These are phyloP conservation scores for Penicillium sp. DNA, from an alignment of 2,329 filamentous ascomycete species.

Conservation along the genomic window DNA sequence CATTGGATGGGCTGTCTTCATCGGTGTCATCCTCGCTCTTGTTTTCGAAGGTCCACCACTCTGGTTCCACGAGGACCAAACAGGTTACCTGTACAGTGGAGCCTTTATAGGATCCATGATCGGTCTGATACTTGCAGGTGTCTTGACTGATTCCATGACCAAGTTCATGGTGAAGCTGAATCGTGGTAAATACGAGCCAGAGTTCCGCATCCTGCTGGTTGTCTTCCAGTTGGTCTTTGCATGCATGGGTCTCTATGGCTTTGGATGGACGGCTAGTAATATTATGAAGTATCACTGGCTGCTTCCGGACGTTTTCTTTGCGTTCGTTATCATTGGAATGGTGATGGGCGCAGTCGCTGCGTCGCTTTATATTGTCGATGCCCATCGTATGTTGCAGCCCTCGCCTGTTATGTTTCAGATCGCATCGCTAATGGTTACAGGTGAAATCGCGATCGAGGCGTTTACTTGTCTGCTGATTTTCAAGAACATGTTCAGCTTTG, in stretches of 20 bases:
- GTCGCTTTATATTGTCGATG: slow-evolving; percentile 89
- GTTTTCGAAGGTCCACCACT: slow-evolving; percentile 82
- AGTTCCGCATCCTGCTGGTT: slow-evolving; percentile 84
- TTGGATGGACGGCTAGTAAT: slow-evolving; percentile 74
- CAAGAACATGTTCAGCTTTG: slow-evolving; percentile 93
- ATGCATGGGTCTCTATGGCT: slow-evolving; percentile 80
- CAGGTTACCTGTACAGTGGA: slow-evolving; percentile 85
- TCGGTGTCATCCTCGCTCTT: slow-evolving; percentile 80
- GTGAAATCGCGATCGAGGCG: slow-evolving; percentile 80
- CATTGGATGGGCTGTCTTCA: slow-evolving; percentile 95
- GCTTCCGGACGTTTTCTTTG: slow-evolving; percentile 81
- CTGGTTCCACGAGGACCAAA: slow-evolving; percentile 79
- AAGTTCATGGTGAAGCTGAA: slow-evolving; percentile 75
- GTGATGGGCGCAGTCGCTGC: slow-evolving; percentile 87
- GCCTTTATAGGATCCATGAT: slow-evolving; percentile 82
- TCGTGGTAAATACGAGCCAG: slow-evolving; percentile 84
- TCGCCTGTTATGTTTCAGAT: neutral
- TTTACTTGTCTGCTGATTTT: slow-evolving; percentile 91
- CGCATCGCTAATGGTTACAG: slow-evolving; percentile 48
- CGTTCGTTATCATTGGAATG: slow-evolving; percentile 84
- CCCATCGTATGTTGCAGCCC: slow-evolving; percentile 71
- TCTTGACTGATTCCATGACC: slow-evolving; percentile 75
- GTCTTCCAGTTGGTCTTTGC: slow-evolving; percentile 81
- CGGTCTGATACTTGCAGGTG: slow-evolving; percentile 77
- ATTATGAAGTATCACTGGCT: slow-evolving; percentile 70